These are phyloP conservation scores for Colletotrichum siamense DNA, from an alignment of 2,329 filamentous ascomycete genomes.

Conservation along the genomic window DNA sequence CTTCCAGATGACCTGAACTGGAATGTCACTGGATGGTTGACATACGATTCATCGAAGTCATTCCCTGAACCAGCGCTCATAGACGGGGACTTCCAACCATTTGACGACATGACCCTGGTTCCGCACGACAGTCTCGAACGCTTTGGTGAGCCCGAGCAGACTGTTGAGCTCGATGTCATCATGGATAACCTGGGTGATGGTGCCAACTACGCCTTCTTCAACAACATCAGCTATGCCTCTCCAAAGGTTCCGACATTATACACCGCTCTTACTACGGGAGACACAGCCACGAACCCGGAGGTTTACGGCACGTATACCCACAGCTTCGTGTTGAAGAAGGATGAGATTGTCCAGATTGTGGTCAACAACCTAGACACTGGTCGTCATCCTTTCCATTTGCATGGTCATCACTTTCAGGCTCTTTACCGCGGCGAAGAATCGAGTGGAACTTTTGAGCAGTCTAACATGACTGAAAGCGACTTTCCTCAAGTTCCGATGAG, in stretches of 20 bases:
- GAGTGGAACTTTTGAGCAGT: constrained; percentile 58
- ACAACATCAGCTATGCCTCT: constrained; percentile 75
- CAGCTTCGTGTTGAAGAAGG: constrained; percentile 70
- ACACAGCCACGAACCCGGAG: constrained; percentile 60
- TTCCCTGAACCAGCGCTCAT: constrained; percentile 53
- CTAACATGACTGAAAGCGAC: constrained; percentile 46
- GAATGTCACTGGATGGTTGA: constrained; percentile 69
- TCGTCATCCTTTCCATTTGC: constrained; percentile 79
- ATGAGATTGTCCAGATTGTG: constrained; percentile 73
- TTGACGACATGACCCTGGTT: constrained; percentile 76
- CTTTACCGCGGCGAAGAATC: constrained; percentile 65
- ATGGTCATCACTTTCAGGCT: constrained; percentile 78
- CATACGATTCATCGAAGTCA: constrained; percentile 54
- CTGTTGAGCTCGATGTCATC: constrained; percentile 66
- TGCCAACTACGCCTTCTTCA: constrained; percentile 69
- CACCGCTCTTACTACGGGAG: constrained; percentile 70
- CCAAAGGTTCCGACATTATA: constrained; percentile 84
- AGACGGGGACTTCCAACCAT: constrained; percentile 67
- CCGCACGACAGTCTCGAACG: constrained; percentile 70
- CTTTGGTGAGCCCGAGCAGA: constrained; percentile 65
- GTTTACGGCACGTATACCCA: constrained; percentile 73
- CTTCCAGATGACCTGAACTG: constrained; percentile 72
- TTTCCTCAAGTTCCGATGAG: constrained; percentile 66
- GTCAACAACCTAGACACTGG: constrained; percentile 78
- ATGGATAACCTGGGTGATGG: constrained; percentile 68